phyloP scores from a whole-genome alignment of 192 early-diverging fungal genomes.

The Rhizophagus sp. region DNA sequence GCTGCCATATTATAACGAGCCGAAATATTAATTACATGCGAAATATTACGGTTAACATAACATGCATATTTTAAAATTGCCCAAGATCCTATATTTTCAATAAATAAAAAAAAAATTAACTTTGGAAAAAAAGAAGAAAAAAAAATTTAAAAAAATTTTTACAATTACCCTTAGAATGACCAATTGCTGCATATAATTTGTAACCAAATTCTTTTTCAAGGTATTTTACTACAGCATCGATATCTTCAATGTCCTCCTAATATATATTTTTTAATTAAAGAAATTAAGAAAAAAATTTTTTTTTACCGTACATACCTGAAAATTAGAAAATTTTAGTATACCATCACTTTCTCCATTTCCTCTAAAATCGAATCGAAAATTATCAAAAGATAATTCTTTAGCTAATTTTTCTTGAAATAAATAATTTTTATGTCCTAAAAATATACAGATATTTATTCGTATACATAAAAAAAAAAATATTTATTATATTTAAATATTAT shows the following conservation, averaged over 20 bases:
- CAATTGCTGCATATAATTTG: background rate
- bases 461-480: background rate
- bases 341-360: conserved; percentile 43
- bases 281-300: too few species aligned
- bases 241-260: conserved; percentile 4
- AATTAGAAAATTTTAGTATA: conserved; percentile 30
- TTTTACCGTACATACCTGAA: background rate
- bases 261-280: too few species aligned
- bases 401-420: conserved; percentile 40
- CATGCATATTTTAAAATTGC: background rate
- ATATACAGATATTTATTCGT: background rate
- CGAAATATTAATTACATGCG: background rate
- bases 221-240: background rate
- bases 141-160: background rate
- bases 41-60: background rate
- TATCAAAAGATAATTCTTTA: conserved; percentile 35
- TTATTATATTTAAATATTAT: background rate
- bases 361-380: conserved; percentile 43
- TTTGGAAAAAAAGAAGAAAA: background rate
- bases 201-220: background rate
- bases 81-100: background rate
- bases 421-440: conserved; percentile 42
- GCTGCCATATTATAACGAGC: background rate
- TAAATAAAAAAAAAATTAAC: background rate
- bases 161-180: background rate